Evolutionary conservation across 192 early-diverging fungal species (phyloP), one percentile per base, ranked within the genome.

Genomic region (Cetraspora pellucida): DNA sequence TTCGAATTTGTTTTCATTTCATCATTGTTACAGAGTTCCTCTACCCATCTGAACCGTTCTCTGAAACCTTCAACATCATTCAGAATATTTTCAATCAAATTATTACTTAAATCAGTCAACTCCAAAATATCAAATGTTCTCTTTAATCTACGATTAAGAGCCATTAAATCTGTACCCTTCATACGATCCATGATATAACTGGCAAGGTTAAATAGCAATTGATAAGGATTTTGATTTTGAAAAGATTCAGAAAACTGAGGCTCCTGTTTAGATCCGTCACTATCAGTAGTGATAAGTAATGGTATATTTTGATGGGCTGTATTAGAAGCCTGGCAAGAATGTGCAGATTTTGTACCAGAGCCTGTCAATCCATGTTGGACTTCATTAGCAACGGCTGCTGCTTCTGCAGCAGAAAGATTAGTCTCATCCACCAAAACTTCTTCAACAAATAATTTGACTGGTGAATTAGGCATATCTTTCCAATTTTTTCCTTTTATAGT

Each of bases 111-210:
- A 46, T 79, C 77, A 10, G 82, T 85, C 0, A 89, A 74, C 28
- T 87, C 87, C 8, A 83, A 78, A 63, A 89, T 89, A 68, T 89
- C 88, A 77, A 89, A 89, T 11, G 84, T 79, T 30, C 87, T 80
- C 27, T 78, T 81, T 14, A 89, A 75, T 50, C 82, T 72, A 10
- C 87, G 80, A 47, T 88, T 89, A 46, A 89, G 49, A 14, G 86
- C 82, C 44, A 87, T 77, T 19, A 84, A 85, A 27, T 89, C 88
- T 0, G 88, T 88, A 1, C 80, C 81, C n/a, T 81, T 74, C 17
- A 89, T 61, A 3, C 84, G 78, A 75, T 88, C 83, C 37, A 87
- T 55, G 25, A 87, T 67, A 25, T 82, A 73, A 11, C 69, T 69
- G 0, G 78, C 81, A 3, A 83, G 64, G 0, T 81, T 80, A 19